Evolutionary conservation across 108 stramenopile genomes (phyloP), one percentile per base, ranked within the genome.

Genomic region (Mayamaea pseudoterrestris): DNA sequence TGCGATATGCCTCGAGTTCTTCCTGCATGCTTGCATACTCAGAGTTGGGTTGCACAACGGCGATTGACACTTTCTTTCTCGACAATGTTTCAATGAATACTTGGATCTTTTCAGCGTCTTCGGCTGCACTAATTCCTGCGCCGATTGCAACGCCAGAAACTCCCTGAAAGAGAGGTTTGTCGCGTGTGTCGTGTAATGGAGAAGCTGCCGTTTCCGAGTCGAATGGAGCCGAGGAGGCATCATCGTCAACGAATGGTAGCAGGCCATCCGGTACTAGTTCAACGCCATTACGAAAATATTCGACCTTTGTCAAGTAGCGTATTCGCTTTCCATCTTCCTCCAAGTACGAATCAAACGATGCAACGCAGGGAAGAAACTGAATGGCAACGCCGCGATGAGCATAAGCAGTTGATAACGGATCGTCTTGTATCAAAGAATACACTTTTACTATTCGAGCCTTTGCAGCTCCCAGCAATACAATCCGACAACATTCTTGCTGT

Each of bases 331-430:
- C 78, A 25, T 55, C 9, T 21, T 76, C 71, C 25, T 68, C 53
- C 27, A 58, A 47, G 48, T 87, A 87, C 13, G 73, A 65, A 31
- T 55, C 73, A 63, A 87, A 74, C 25, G 71, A 58, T 12, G 80
- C 85, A 14, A 87, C 67, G 37, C 78, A 82, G 7, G 85, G 78
- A 11, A 87, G 44, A 48, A 61, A 70, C 53, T 79, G 64, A 22
- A 70, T 50, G 1, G 50, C 27, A 47, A 70, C 39, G 6, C 5
- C n/a, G n/a, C n/a, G n/a, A n/a, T n/a, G n/a, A n/a, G n/a, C n/a
- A n/a, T n/a, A n/a, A n/a, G n/a, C n/a, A n/a, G n/a, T n/a, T n/a
- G n/a, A n/a, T n/a, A n/a, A n/a, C n/a, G n/a, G n/a, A n/a, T n/a
- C n/a, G n/a, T n/a, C n/a, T n/a, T n/a, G n/a, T n/a, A n/a, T n/a